Percentiles rank a stretch among this genome's conserved stretches.
Evolutionary conservation across 2,329 filamentous ascomycete genomes (phyloP).

Genomic region (Septoria petroselini): DNA sequence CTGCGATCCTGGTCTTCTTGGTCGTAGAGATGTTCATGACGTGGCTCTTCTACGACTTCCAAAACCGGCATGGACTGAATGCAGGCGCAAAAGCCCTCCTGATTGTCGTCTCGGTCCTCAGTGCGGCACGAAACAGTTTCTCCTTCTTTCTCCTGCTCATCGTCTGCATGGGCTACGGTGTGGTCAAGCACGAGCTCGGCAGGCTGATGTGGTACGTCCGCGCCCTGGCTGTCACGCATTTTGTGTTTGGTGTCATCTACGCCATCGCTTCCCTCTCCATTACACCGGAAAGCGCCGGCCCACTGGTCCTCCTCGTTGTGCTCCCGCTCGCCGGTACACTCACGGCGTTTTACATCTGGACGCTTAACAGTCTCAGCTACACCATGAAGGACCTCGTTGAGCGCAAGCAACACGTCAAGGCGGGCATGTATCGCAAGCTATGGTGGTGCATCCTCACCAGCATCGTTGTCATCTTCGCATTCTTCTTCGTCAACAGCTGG

Average conservation of each 20-base stretch:
- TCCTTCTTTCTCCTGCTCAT: conserved; percentile 97
- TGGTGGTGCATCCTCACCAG: conserved; percentile 96
- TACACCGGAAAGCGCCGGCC: conserved; percentile 83
- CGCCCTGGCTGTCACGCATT: conserved; percentile 85
- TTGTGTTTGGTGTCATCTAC: conserved; percentile 91
- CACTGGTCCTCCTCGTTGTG: conserved; percentile 87
- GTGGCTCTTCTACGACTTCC: conserved; percentile 97
- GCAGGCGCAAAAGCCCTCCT: conserved; percentile 79
- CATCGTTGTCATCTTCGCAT: conserved; percentile 93
- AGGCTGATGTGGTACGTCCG: conserved; percentile 93
- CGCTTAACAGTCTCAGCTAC: conserved; percentile 86
- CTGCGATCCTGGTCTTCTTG: conserved; percentile 89
- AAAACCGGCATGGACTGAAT: conserved; percentile 86
- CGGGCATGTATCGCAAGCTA: conserved; percentile 93
- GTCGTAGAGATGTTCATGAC: conserved; percentile 97
- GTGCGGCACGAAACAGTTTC: conserved; percentile 92
- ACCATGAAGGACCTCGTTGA: conserved; percentile 96
- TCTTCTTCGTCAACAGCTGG: conserved; percentile 98
- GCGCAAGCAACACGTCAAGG: conserved; percentile 89
- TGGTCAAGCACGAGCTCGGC: conserved; percentile 89
- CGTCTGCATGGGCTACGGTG: conserved; percentile 98
- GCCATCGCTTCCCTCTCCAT: conserved; percentile 84
- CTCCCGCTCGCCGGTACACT: conserved; percentile 86
- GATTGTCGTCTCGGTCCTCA: conserved; percentile 86
- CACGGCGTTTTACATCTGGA: conserved; percentile 98